A percentile compares a stretch with the other conserved stretches of the same genome.
phyloP scores from a whole-genome alignment of 1,139 yeast species.

The Diutina siamensis region DNA sequence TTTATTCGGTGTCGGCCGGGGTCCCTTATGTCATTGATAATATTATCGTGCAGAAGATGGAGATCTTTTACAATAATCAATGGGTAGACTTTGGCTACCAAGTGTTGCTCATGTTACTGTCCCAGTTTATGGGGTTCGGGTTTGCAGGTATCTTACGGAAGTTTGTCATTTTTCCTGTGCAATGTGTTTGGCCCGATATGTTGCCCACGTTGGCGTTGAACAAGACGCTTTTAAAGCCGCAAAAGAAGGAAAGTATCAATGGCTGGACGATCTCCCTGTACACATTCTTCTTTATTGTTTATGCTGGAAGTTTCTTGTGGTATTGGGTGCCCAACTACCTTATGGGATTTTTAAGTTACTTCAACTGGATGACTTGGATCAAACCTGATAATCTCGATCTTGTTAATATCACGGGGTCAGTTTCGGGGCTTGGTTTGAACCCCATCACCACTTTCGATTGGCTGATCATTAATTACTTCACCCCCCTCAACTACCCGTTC shows the following conservation, averaged over 20 bases:
- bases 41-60: constrained; percentile 19
- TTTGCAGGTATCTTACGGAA: constrained; percentile 23
- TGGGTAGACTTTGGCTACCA: constrained; percentile 38
- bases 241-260: constrained; percentile 26
- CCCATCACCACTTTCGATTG: constrained; percentile 46
- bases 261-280: constrained; percentile 44
- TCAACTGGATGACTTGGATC: constrained; percentile 60
- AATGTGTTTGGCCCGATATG: constrained; percentile 46
- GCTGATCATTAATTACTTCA: constrained; percentile 26
- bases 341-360: constrained; percentile 37
- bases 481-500: constrained; percentile 15
- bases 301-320: constrained; percentile 30
- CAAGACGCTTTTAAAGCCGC: constrained; percentile 36
- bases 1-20: constrained; percentile 30
- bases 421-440: constrained; percentile 41
- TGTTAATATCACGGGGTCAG: constrained; percentile 43
- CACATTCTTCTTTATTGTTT: constrained; percentile 29
- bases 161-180: constrained; percentile 42
- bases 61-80: constrained; percentile 23
- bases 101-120: constrained; percentile 33
- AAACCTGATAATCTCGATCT: constrained; percentile 41
- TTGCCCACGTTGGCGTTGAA: constrained; percentile 46
- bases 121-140: constrained; percentile 6
- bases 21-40: constrained; percentile 33
- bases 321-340: constrained; percentile 48